phyloP scores from a whole-genome alignment of 2,329 filamentous ascomycete genomes.

The Chaetothyriales sp. region DNA sequence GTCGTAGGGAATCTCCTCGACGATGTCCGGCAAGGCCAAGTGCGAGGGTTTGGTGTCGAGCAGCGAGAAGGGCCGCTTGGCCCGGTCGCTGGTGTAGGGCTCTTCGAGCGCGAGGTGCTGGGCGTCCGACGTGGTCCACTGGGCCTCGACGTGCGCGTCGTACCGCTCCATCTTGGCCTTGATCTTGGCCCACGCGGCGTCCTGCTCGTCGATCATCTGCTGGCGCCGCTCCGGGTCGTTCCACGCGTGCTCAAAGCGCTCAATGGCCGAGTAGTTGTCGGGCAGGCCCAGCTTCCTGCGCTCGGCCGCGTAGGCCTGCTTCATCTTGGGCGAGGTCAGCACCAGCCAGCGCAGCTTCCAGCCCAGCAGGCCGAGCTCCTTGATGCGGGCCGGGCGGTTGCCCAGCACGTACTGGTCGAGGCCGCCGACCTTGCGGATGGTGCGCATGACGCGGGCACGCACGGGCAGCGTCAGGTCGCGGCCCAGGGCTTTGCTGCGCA shows the following conservation, averaged over 20 bases:
- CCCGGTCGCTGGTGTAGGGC: neutral
- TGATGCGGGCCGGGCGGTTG: slow-evolving; percentile 61
- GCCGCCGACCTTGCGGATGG: slow-evolving; percentile 71
- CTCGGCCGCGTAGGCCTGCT: slow-evolving; percentile 52
- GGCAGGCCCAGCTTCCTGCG: slow-evolving; percentile 52
- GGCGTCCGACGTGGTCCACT: slow-evolving; percentile 4
- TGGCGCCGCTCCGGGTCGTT: slow-evolving; percentile 31
- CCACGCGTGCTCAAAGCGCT: slow-evolving; percentile 29
- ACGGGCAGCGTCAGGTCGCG: slow-evolving; percentile 33
- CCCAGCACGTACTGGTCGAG: slow-evolving; percentile 85
- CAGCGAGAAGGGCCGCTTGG: neutral
- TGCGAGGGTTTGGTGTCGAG: neutral
- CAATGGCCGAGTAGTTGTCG: slow-evolving; percentile 26
- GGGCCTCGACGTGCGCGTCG: slow-evolving; percentile 16
- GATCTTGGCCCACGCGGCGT: slow-evolving; percentile 19
- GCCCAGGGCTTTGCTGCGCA: slow-evolving; percentile 32
- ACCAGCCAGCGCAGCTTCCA: slow-evolving; percentile 84
- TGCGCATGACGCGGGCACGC: slow-evolving; percentile 32
- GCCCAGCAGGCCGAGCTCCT: slow-evolving; percentile 75
- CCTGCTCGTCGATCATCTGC: slow-evolving; percentile 27
- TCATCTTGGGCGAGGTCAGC: slow-evolving; percentile 62
- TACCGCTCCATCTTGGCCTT: slow-evolving; percentile 17
- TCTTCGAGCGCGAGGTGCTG: neutral
- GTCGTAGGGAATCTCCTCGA: neutral
- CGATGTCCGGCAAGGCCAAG: neutral